Evolutionary conservation across 768 basidiomycete species (phyloP), one percentile per base, ranked within the genome.

Genomic region (Mrakia frigida): DNA sequence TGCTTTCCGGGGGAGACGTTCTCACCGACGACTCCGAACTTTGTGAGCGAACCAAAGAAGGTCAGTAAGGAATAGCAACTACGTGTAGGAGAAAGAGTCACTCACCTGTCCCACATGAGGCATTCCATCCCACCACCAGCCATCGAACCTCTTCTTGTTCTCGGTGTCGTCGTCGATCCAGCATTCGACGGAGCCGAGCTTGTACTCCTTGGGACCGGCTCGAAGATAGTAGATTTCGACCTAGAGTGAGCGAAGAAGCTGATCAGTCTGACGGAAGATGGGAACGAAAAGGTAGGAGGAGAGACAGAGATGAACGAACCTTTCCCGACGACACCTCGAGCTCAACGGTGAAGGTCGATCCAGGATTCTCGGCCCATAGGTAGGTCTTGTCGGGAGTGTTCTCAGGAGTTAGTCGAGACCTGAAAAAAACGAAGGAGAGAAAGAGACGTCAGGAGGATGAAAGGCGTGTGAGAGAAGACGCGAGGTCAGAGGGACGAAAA

Each of bases 221-320:
- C 63, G 63, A 21, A 67, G 63, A 18, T 67, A 67, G 63, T 67
- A 67, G 18, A 67, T 67, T 16, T 67, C 63, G 33, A 67, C 63
- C 52, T 53, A 6, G 43, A 43, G 11, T n/a, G 43, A 43, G 10
- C 43, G 2, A 53, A 53, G 52, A 46, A 46, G 52, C 52, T 2
- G 52, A n/a, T 53, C 13, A 25, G 9, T 53, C 13, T 21, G 25
- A 11, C 7, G 11, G 2, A 18, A 10, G 52, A 53, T 18, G 52
- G 16, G 13, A 18, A 21, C 52, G 18, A n/a, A 21, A n/a, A 53
- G 52, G 52, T 2, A 23, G 11, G 25, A 21, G 52, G 23, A 21
- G 52, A 21, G 52, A 6, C 13, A 3, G 25, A n/a, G 21, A n/a
- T 2, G 13, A 18, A 53, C 52, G 52, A 21, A 53, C 52, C 35